A percentile compares a stretch with the other conserved stretches of the same genome.
Conservation (phyloP, 1,284 basidiomycete species). For the Neonothopanus nambi region DNA sequence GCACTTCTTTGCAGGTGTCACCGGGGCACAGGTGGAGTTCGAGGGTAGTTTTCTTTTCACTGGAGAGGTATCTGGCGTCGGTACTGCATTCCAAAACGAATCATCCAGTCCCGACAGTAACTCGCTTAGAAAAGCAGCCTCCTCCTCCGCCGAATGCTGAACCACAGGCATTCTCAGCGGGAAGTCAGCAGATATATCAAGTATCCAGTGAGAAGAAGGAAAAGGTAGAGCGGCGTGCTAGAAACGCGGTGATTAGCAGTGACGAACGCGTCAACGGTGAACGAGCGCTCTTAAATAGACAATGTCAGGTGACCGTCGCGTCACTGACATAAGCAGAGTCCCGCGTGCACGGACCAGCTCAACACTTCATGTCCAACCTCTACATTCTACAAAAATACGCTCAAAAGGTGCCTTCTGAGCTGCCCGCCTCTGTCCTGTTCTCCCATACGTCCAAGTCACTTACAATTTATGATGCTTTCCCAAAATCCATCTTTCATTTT, state of each 20-base stretch:
- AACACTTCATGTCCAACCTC: slow-evolving; percentile 40
- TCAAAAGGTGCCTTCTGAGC: slow-evolving; percentile 45
- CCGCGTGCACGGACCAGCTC: neutral
- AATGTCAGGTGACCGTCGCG: neutral
- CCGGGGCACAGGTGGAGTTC: slow-evolving; percentile 13
- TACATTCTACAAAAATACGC: slow-evolving; percentile 68
- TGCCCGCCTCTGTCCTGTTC: slow-evolving; percentile 67
- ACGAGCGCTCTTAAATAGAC: neutral
- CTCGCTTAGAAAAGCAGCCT: slow-evolving; percentile 46
- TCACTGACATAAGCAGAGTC: too few species aligned
- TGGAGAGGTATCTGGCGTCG: slow-evolving; percentile 35
- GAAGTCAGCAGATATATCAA: too few species aligned
- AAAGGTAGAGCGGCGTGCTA: neutral
- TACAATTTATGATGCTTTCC: slow-evolving; percentile 83
- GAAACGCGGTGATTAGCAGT: neutral
- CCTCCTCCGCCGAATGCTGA: slow-evolving; percentile 28
- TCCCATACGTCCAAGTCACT: slow-evolving; percentile 60
- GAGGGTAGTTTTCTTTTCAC: slow-evolving; percentile 15
- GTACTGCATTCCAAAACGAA: slow-evolving; percentile 42
- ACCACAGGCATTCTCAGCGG: slow-evolving; percentile 2
- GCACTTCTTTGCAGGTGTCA: slow-evolving; percentile 24
- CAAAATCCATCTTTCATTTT: slow-evolving; percentile 86
- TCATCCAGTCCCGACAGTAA: slow-evolving; percentile 49
- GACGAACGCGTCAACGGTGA: neutral
- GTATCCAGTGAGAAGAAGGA: too few species aligned